A percentile compares a stretch with the other conserved stretches of the same genome.
phyloP scores from a whole-genome alignment of 2,329 filamentous ascomycete genomes.

The Neofusicoccum parvum region DNA sequence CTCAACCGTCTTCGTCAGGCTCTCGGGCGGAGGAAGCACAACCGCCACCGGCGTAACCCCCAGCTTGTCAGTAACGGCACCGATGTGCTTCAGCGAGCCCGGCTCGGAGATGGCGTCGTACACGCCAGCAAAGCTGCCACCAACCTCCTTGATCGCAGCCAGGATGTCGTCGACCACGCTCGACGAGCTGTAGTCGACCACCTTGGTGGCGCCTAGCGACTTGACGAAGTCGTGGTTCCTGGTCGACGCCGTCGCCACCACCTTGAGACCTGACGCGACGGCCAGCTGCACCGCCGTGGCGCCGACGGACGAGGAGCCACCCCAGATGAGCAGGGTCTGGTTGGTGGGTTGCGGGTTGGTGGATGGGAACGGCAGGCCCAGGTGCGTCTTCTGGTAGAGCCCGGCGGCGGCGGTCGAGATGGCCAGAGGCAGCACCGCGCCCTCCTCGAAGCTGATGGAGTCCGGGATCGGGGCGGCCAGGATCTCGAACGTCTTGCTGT shows the following conservation, averaged over 20 bases:
- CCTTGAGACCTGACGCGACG: constrained; percentile 36
- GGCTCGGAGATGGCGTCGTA: constrained; percentile 37
- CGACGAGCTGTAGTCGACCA: constrained; percentile 37
- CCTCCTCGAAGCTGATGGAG: constrained; percentile 41
- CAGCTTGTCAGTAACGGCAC: not conserved
- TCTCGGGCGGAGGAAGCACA: constrained; percentile 3
- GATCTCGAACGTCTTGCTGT: constrained; percentile 34
- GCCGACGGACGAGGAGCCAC: constrained; percentile 40
- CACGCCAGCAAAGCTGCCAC: constrained; percentile 41
- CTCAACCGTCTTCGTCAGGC: constrained; percentile 4
- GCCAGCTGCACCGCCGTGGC: constrained; percentile 38
- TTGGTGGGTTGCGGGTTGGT: constrained; percentile 31
- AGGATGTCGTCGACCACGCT: constrained; percentile 41
- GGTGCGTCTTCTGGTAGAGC: constrained; percentile 43
- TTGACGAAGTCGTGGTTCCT: constrained; percentile 37
- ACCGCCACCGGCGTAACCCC: not conserved
- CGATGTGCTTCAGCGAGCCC: not conserved
- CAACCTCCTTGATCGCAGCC: constrained; percentile 34
- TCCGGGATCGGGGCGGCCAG: constrained; percentile 43
- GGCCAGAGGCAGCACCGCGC: constrained; percentile 47
- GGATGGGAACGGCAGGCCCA: constrained; percentile 44
- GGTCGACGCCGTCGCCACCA: constrained; percentile 35
- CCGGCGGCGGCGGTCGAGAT: constrained; percentile 48
- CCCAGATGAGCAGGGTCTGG: constrained; percentile 45
- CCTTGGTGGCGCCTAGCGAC: constrained; percentile 32